Evolutionary conservation across 225 moss, liverwort and hornwort genomes (phyloP), one percentile per base, ranked within the genome.

Genomic region (Physcomitrellopsis africana): DNA sequence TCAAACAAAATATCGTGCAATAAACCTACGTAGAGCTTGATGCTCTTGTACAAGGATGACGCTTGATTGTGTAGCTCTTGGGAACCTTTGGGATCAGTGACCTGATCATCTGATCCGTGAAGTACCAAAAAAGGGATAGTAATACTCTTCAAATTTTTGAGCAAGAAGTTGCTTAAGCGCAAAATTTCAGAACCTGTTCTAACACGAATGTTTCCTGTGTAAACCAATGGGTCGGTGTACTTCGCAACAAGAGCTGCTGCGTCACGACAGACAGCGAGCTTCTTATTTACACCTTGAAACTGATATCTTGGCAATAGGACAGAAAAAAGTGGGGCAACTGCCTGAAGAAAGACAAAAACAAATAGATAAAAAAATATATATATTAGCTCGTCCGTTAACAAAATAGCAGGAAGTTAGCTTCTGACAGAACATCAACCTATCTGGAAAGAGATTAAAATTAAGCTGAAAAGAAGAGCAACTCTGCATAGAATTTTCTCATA

Each of bases 1-100:
- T 92, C 92, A 51, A 92, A 92, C 61, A 92, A 74, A 61, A 92
- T 84, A 72, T 92, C 92, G 65, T 90, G 92, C 77, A 92, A 75
- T n/a, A 92, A 73, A 47, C 92, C 92, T 5, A 85, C 79, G 54
- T 92, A 92, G 55, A 92, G 82, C 57, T 78, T 84, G 73, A 92
- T 90, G 68, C 69, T 75, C 61, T 92, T 92, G 60, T 90, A 75
- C 41, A 7, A 22, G 3, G 92, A 86, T 48, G 86, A 75, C 5
- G 92, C 92, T 75, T 81, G 78, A 52, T 86, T 68, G 48, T 86
- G 90, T 14, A 92, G 90, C 69, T 88, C 88, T 76, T 84, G 84
- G 17, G 92, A 92, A 37, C 92, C 92, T 48, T 76, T 79, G 8
- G 92, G 92, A 45, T 92, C 90, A 20, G 92, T 85, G 19, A 92